A percentile compares a stretch with the other conserved stretches of the same genome.
Evolutionary conservation across 1,139 yeast genomes (phyloP).

Genomic region (Candida sp.): DNA sequence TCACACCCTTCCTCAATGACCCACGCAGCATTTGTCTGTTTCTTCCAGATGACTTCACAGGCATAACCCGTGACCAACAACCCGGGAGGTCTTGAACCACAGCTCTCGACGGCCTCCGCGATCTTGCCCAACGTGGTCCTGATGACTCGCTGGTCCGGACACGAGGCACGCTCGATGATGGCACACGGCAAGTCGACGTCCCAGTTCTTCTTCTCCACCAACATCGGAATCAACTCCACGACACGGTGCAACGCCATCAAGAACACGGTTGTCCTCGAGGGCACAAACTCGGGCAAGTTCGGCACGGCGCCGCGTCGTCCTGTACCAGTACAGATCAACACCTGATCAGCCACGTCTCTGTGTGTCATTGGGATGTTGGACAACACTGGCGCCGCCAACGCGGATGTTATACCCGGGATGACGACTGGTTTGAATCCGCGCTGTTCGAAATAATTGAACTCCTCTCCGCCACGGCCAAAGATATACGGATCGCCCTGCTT

Average conservation of each 20-base stretch:
- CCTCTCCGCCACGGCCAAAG: slow-evolving; percentile 98
- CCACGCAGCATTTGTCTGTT: slow-evolving; percentile 33
- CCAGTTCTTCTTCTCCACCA: slow-evolving; percentile 65
- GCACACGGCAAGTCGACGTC: slow-evolving; percentile 77
- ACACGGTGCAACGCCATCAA: slow-evolving; percentile 92
- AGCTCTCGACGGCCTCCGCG: slow-evolving; percentile 73
- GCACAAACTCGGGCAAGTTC: slow-evolving; percentile 72
- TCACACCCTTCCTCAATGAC: slow-evolving; percentile 61
- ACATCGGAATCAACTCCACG: slow-evolving; percentile 62
- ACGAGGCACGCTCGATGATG: slow-evolving; percentile 88
- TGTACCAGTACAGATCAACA: slow-evolving; percentile 92
- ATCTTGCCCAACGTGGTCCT: slow-evolving; percentile 72
- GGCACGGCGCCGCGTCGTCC: slow-evolving; percentile 90
- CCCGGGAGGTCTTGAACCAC: slow-evolving; percentile 96
- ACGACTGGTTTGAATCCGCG: slow-evolving; percentile 78
- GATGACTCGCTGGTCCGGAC: slow-evolving; percentile 90
- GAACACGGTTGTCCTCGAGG: slow-evolving; percentile 81
- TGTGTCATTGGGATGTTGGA: slow-evolving; percentile 92
- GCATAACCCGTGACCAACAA: slow-evolving; percentile 82
- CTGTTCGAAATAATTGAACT: slow-evolving; percentile 64
- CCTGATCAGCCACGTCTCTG: slow-evolving; percentile 92
- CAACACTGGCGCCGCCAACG: slow-evolving; percentile 87
- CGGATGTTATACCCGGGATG: slow-evolving; percentile 89
- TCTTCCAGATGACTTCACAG: slow-evolving; percentile 58
- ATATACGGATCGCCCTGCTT: slow-evolving; percentile 99